Evolutionary conservation across 352 stramenopile genomes (phyloP), one percentile per base, ranked within the genome.

Genomic region (Saprolegnia parasitica): DNA sequence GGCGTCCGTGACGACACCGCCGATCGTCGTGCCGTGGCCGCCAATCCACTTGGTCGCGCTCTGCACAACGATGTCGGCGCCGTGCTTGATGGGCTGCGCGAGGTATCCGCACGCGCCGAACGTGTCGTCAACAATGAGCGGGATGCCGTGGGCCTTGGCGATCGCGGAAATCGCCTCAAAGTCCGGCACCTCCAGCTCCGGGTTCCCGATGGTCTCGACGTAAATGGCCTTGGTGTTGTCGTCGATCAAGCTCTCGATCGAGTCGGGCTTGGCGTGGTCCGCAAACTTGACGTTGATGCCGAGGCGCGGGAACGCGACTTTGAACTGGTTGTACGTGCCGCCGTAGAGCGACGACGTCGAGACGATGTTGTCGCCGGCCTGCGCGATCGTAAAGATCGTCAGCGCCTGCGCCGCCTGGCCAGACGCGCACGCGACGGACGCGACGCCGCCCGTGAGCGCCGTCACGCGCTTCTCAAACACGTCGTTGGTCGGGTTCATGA

Each of bases 41-140:
- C 97, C 96, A 74, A 98, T 98, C 81, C 97, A 98, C 84, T 98
- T 98, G 77, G 95, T 98, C 72, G 97, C 84, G 68, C 85, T 97
- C 79, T 98, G 93, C 61, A 98, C 84, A 39, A 96, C 91, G 24
- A 98, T 81, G 76, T 98, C 91, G 39, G 86, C 90, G 47, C 95
- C 95, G 23, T 97, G 81, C 57, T 89, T 83, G 20, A 98, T 79
- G 13, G 95, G 95, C 73, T 94, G 95, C 76, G 93, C 87, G 75
- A 98, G 95, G 74, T 98, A 96, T 0, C 92, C 92, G 56, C 81
- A 86, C 52, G 88, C 94, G 74, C 94, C 92, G 76, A 98, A 98
- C 35, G 95, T 98, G 76, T 96, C 96, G 79, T 98, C 95, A 46
- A 96, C 95, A 1, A 93, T 90, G 63, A 98, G 80, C 37, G 97